Conservation (phyloP, 768 basidiomycete genomes). For the Terana coerulea region DNA sequence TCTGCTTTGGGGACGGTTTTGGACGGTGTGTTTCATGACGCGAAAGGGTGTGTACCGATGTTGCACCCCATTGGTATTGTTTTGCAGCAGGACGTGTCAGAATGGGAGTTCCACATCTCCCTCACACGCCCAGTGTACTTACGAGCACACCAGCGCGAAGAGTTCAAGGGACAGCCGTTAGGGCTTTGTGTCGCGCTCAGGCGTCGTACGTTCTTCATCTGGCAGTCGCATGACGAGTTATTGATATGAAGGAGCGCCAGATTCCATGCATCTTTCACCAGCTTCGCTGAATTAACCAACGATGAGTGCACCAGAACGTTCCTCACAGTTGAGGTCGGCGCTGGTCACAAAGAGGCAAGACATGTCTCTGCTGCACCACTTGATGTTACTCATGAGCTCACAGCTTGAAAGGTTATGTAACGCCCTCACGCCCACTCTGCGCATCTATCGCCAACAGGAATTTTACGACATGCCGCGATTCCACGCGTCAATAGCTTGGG, state of each 20-base stretch:
- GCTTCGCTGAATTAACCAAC: constrained; percentile 67
- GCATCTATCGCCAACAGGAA: constrained; percentile 61
- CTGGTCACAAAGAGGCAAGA: constrained; percentile 73
- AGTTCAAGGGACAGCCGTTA: constrained; percentile 63
- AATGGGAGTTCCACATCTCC: constrained; percentile 72
- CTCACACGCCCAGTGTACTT: constrained; percentile 80
- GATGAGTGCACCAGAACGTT: constrained; percentile 83
- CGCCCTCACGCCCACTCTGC: constrained; percentile 55
- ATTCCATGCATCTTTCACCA: constrained; percentile 69
- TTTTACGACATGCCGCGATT: constrained; percentile 83
- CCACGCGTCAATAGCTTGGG: constrained; percentile 90
- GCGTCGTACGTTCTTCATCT: constrained; percentile 44
- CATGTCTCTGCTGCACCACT: neutral
- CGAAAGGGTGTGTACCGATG: constrained; percentile 42
- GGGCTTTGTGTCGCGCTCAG: constrained; percentile 41
- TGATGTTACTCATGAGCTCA: neutral
- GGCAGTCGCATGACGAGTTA: too few relatives aligned
- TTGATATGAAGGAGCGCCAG: constrained; percentile 33
- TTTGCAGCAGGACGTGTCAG: constrained; percentile 12
- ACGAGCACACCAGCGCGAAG: constrained; percentile 74
- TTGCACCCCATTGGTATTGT: constrained; percentile 42
- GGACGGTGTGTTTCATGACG: constrained; percentile 38
- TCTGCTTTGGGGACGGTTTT: constrained; percentile 46
- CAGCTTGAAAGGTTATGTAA: constrained; percentile 59
- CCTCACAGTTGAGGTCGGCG: constrained; percentile 76